Evolutionary conservation across 179 eudicot species (phyloP).

Genomic region (Vitellaria paradoxa): DNA sequence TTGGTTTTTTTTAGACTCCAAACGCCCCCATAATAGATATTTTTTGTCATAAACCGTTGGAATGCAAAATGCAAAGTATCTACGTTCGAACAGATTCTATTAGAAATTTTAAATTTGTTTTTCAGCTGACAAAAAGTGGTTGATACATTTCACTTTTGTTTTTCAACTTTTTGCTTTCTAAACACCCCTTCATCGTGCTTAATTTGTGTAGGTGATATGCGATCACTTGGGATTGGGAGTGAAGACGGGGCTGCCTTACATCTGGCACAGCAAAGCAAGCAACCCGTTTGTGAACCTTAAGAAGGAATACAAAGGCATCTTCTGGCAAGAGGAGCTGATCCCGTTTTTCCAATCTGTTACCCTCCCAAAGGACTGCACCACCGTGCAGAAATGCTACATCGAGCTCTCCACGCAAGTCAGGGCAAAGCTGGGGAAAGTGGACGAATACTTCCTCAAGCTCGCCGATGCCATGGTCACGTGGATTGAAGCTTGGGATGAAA

Average conservation of each 20-base stretch:
- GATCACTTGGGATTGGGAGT: constrained; percentile 38
- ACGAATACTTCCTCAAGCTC: constrained; percentile 35
- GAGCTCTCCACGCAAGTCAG: constrained; percentile 38
- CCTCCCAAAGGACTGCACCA: constrained; percentile 34
- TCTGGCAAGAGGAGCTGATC: constrained; percentile 39
- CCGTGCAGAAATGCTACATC: constrained; percentile 33
- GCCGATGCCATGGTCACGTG: constrained; percentile 42
- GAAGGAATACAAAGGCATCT: constrained; percentile 39
- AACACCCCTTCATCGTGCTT: too few relatives aligned
- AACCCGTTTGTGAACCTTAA: constrained; percentile 41
- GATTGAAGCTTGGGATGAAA: constrained; percentile 44
- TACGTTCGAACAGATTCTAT: too few relatives aligned
- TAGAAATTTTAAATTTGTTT: too few relatives aligned
- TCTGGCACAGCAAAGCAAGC: constrained; percentile 45
- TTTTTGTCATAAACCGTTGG: too few relatives aligned
- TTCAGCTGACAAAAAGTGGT: too few relatives aligned
- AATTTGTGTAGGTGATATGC: constrained; percentile 33
- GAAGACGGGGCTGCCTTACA: constrained; percentile 38
- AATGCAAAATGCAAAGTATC: too few relatives aligned
- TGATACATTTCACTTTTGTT: too few relatives aligned
- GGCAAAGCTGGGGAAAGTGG: constrained; percentile 37
- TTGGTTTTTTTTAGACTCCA: too few relatives aligned
- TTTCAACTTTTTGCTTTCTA: too few relatives aligned
- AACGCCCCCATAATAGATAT: too few relatives aligned
- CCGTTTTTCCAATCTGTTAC: constrained; percentile 37